phyloP scores from a whole-genome alignment of 345 rosid genomes.

The Gossypium turneri region DNA sequence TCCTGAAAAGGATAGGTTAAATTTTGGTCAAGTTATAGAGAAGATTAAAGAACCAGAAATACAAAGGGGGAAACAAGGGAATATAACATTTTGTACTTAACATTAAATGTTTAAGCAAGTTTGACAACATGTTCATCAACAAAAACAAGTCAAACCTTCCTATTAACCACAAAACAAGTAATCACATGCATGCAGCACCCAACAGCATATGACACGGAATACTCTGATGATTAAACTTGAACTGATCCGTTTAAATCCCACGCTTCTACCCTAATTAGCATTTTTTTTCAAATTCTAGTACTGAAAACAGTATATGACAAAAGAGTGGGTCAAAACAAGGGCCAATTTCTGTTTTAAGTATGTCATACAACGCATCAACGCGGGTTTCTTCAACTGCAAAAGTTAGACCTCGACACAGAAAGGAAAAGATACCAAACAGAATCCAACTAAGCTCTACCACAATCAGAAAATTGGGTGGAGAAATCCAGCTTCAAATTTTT shows the following conservation, averaged over 20 bases:
- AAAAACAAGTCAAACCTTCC: not conserved
- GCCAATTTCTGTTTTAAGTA: not conserved
- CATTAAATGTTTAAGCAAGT: not conserved
- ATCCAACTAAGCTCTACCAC: not conserved
- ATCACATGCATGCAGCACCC: not conserved
- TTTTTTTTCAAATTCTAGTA: not conserved
- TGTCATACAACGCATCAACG: not conserved
- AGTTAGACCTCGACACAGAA: not conserved
- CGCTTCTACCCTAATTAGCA: not conserved
- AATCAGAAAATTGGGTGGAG: not conserved
- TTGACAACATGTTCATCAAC: not conserved
- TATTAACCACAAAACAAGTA: slow-evolving; percentile 5
- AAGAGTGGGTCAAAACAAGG: not conserved
- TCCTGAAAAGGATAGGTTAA: slow-evolving; percentile 46
- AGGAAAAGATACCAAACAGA: slow-evolving; percentile 1
- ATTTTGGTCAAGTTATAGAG: not conserved
- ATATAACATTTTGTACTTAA: not conserved
- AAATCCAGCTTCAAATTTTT: not conserved
- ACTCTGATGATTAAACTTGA: not conserved
- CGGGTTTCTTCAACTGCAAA: not conserved
- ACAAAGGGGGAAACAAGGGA: not conserved
- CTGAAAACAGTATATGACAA: not conserved
- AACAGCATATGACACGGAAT: not conserved
- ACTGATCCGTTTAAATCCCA: not conserved
- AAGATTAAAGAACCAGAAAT: not conserved